Evolutionary conservation across 179 eudicot genomes (phyloP), one percentile per base, ranked within the genome.

Genomic region (Silene vulgaris): DNA sequence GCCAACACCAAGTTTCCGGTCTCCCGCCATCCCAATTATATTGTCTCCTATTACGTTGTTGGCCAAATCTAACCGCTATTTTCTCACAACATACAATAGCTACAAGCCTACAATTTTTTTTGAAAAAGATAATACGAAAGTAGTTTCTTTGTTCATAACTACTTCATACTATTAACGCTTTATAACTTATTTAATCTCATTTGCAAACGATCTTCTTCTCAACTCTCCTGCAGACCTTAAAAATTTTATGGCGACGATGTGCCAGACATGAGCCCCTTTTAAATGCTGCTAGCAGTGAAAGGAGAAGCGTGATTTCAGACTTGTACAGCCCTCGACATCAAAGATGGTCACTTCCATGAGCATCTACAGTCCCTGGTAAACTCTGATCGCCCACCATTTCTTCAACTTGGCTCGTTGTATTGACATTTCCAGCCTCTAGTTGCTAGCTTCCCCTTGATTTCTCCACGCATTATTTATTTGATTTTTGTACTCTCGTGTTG

Each of bases 261-360:
- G 48, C 63, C 72, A 57, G 60, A 66, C 70, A 28, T 16, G 16
- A 48, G 59, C 19, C 61, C 79, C 20, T 63, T 19, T 9, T 23
- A 17, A 23, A 69, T 17, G 11, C 56, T 21, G 29, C 56, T 17
- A 69, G 54, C 62, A 29, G 35, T 65, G 26, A 75, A 65, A 40
- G 67, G 63, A 74, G 65, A 74, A 63, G 7, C 23, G 19, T 74
- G 57, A 57, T 65, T 54, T 64, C 43, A 45, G 68, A 77, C 69
- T 54, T 63, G 75, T 78, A 73, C 70, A 81, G 70, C 45, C 69
- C 68, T 54, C 40, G 60, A 20, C 67, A 67, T n/a, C 28, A 77
- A 68, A 35, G 79, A 59, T 54, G 20, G 29, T 54, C 72, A 52
- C 52, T 69, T 8, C 69, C 20, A 9, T 29, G 64, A 37, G 72